These are phyloP conservation scores for Lepidium didymum DNA, from an alignment of 345 rosid genomes.

Conservation along the genomic window DNA sequence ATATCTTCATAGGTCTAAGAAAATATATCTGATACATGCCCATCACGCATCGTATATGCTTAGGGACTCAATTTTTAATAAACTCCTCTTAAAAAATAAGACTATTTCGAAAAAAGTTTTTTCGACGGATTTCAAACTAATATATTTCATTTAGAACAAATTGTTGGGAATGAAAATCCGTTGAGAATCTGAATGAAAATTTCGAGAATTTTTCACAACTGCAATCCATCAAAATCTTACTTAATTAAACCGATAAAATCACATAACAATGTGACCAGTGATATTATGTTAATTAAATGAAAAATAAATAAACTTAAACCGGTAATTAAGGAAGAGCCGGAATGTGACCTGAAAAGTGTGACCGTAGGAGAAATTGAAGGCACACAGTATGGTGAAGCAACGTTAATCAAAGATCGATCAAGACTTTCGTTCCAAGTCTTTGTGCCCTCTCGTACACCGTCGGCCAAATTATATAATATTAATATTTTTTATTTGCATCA, in stretches of 20 bases:
- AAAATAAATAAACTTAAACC: not conserved
- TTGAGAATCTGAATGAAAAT: too few species aligned
- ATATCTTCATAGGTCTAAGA: not conserved
- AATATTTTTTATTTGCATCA: not conserved
- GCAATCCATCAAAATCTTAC: too few species aligned
- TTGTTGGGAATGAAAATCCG: too few species aligned
- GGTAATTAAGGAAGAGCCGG: conserved; percentile 1
- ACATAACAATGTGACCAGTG: not conserved
- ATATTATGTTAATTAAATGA: not conserved
- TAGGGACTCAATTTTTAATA: not conserved
- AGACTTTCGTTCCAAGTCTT: conserved; percentile 14
- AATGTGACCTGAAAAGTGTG: conserved; percentile 4
- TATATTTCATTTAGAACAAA: too few species aligned
- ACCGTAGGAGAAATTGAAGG: conserved; percentile 15
- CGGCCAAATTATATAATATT: not conserved
- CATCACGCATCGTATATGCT: not conserved
- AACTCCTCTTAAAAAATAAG: too few species aligned
- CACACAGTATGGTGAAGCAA: conserved; percentile 22
- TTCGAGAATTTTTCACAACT: too few species aligned
- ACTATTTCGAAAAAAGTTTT: too few species aligned
- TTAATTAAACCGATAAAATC: too few species aligned
- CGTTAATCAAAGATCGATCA: conserved; percentile 3
- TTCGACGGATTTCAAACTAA: too few species aligned
- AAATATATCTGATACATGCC: not conserved
- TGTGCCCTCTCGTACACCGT: conserved; percentile 19